Conservation (phyloP, 2,329 filamentous ascomycete genomes). For the Aspergillus ochraceoroseus region DNA sequence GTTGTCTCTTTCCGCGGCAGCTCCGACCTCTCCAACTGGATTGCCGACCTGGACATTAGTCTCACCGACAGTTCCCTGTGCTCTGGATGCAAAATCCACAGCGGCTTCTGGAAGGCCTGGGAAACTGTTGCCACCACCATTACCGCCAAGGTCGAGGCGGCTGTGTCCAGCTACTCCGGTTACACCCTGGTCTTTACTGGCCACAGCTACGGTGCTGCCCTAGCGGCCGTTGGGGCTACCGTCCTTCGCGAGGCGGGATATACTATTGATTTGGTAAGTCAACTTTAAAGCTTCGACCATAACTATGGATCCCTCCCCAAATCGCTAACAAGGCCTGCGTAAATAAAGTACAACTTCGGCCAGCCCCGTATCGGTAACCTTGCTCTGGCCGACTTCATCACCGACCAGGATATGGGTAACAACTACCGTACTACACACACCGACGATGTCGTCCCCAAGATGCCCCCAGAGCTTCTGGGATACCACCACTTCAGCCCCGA, state of each 20-base stretch:
- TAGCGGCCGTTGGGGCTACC: conserved; percentile 45
- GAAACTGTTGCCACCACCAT: conserved; percentile 28
- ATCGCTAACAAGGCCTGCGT: not conserved
- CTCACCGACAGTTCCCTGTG: conserved; percentile 38
- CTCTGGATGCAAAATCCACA: conserved; percentile 37
- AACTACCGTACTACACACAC: conserved; percentile 36
- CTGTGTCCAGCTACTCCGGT: conserved; percentile 36
- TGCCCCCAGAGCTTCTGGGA: conserved; percentile 2
- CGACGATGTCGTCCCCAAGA: conserved; percentile 21
- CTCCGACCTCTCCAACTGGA: conserved; percentile 27
- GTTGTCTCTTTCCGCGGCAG: conserved; percentile 38
- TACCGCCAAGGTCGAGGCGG: conserved; percentile 33
- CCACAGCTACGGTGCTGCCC: conserved; percentile 48
- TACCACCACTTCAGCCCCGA: conserved; percentile 29
- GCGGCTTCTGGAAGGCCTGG: conserved; percentile 48
- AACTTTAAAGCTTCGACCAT: too few species aligned
- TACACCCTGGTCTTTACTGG: conserved; percentile 45
- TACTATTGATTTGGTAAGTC: conserved; percentile 39
- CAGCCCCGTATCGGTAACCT: conserved; percentile 36
- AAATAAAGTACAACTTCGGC: conserved; percentile 37
- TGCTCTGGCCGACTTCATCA: conserved; percentile 31
- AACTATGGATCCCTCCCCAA: too few species aligned
- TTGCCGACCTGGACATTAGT: conserved; percentile 27
- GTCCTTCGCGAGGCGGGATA: conserved; percentile 39
- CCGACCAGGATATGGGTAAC: conserved; percentile 20